Conservation (phyloP, 2,329 filamentous ascomycete species). For the Fusarium mexicanum region DNA sequence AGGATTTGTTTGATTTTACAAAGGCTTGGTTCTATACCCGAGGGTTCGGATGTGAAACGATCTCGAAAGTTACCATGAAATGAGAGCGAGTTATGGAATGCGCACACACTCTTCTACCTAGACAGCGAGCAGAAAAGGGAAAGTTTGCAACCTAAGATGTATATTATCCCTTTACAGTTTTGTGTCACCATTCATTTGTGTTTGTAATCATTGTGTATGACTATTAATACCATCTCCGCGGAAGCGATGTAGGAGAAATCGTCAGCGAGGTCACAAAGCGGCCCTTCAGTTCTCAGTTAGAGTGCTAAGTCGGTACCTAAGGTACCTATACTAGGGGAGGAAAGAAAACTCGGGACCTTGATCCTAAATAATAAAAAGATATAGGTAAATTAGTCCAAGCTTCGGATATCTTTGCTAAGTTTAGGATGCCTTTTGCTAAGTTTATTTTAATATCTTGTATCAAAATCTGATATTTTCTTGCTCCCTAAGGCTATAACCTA, state of each 20-base stretch:
- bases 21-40: constrained; percentile 26
- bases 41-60: constrained; percentile 1
- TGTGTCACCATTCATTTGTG: not conserved
- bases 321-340: not conserved
- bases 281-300: not conserved
- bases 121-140: not conserved
- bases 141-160: not conserved
- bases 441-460: not conserved
- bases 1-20: constrained; percentile 16
- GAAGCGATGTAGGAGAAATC: constrained; percentile 10
- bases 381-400: not conserved
- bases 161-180: not conserved
- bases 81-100: constrained; percentile 10
- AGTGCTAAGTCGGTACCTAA: not conserved
- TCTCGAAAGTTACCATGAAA: not conserved
- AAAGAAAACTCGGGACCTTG: not conserved
- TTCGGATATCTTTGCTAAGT: not conserved
- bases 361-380: not conserved
- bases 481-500: not conserved
- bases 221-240: not conserved
- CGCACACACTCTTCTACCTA: not conserved
- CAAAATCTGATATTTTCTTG: not conserved
- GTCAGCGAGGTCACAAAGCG: not conserved
- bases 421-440: not conserved
- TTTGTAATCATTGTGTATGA: constrained; percentile 3